Evolutionary conservation across 2,329 filamentous ascomycete species (phyloP).

Genomic region (Coniochaeta sp.): DNA sequence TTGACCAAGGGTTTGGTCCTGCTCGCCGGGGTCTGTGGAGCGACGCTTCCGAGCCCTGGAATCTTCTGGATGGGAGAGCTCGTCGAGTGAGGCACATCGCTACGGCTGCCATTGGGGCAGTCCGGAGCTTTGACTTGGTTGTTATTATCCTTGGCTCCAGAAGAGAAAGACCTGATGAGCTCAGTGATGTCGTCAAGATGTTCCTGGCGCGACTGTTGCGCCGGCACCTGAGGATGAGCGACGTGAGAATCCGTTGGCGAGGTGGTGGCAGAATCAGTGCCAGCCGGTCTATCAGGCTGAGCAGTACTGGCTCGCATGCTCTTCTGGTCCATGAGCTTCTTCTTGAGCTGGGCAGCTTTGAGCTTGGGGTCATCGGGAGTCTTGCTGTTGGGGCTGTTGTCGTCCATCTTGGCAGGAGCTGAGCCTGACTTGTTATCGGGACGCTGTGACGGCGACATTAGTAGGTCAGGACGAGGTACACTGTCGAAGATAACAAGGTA

Average conservation of each 20-base stretch:
- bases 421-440: not conserved
- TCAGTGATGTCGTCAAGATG: constrained; percentile 13
- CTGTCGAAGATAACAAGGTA: not conserved
- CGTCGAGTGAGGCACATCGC: not conserved
- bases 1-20: not conserved
- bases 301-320: constrained; percentile 4
- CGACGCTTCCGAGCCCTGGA: not conserved
- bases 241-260: not conserved
- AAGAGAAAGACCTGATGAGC: constrained; percentile 13
- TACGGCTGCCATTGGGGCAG: no score
- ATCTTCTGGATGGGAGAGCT: not conserved
- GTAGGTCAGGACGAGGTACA: not conserved
- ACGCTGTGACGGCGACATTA: not conserved
- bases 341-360: constrained; percentile 14
- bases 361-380: constrained; percentile 9
- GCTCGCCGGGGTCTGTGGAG: not conserved
- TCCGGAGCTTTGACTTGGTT: no score
- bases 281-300: not conserved
- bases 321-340: constrained; percentile 12
- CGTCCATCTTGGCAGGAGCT: not conserved
- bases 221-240: constrained; percentile 5
- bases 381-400: not conserved
- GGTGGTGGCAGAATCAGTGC: not conserved
- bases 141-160: not conserved
- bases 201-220: constrained; percentile 6